phyloP scores from a whole-genome alignment of 495 filamentous ascomycete genomes.

The Pseudomonodictys pantanalensis region DNA sequence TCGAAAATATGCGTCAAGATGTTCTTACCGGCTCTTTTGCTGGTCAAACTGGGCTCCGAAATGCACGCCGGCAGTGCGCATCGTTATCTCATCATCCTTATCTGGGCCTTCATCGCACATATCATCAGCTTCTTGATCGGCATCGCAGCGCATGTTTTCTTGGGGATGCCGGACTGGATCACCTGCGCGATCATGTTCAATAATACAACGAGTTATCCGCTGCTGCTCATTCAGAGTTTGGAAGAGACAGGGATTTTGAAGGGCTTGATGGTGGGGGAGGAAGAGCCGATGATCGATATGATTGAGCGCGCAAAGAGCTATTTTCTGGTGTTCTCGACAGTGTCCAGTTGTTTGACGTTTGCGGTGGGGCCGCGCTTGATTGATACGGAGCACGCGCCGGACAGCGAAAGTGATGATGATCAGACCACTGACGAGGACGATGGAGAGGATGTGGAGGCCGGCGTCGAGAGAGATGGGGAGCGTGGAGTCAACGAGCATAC shows the following conservation, averaged over 20 bases:
- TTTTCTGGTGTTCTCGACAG: slow-evolving; percentile 59
- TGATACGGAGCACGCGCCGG: slow-evolving; percentile 43
- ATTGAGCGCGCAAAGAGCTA: slow-evolving; percentile 67
- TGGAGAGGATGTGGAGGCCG: slow-evolving; percentile 36
- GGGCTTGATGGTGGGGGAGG: slow-evolving; percentile 48
- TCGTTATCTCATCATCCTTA: slow-evolving; percentile 55
- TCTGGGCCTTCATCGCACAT: slow-evolving; percentile 57
- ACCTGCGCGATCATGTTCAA: slow-evolving; percentile 66
- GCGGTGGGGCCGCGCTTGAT: slow-evolving; percentile 59
- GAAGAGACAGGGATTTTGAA: slow-evolving; percentile 60
- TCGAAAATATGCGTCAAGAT: slow-evolving; percentile 63
- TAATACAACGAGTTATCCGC: slow-evolving; percentile 65
- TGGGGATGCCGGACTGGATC: slow-evolving; percentile 61
- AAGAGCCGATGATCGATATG: slow-evolving; percentile 47
- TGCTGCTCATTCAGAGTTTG: slow-evolving; percentile 63
- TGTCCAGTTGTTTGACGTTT: slow-evolving; percentile 59
- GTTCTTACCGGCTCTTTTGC: slow-evolving; percentile 63
- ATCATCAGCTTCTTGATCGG: slow-evolving; percentile 52
- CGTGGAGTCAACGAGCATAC: slow-evolving; percentile 44
- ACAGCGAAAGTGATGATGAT: slow-evolving; percentile 25
- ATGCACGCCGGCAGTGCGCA: slow-evolving; percentile 51
- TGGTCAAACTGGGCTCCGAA: slow-evolving; percentile 63
- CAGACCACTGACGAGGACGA: slow-evolving; percentile 27
- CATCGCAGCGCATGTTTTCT: slow-evolving; percentile 40
- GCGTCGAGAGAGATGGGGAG: slow-evolving; percentile 23